phyloP scores from a whole-genome alignment of 805 yeast genomes.

The Barnettozyma sp. region DNA sequence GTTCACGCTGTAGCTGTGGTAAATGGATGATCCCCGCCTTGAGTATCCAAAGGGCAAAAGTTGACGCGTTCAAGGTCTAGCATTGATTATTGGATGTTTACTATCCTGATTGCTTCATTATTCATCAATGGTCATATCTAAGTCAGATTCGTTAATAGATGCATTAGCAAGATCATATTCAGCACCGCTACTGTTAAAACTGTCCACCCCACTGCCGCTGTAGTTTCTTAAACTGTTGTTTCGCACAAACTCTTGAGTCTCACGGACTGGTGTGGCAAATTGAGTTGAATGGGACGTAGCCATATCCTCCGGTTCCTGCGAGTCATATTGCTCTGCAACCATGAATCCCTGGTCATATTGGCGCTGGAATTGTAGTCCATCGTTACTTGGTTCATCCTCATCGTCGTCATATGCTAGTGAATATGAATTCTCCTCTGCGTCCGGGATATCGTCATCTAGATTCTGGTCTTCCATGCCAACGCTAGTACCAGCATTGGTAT shows the following conservation, averaged over 20 bases:
- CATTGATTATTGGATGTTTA: too few species aligned
- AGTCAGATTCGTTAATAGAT: constrained; percentile 30
- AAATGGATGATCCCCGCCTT: constrained; percentile 93
- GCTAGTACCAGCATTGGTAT: too few species aligned
- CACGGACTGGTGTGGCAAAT: constrained; percentile 18
- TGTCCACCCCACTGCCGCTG: constrained; percentile 7
- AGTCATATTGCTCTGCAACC: constrained; percentile 23
- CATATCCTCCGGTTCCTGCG: constrained; percentile 10
- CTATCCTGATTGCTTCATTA: too few species aligned
- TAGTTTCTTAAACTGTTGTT: constrained; percentile 7
- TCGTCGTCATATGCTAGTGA: constrained; percentile 28
- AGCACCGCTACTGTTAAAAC: constrained; percentile 6
- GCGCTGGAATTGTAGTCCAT: constrained; percentile 17
- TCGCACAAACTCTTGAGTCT: constrained; percentile 1
- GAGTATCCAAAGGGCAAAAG: constrained; percentile 72
- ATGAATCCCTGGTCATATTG: constrained; percentile 24
- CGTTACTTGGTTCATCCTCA: constrained; percentile 22
- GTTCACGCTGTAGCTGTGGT: constrained; percentile 91
- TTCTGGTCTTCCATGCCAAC: constrained; percentile 16
- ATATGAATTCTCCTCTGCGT: constrained; percentile 33
- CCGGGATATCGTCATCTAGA: constrained; percentile 41
- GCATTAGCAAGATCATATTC: constrained; percentile 21
- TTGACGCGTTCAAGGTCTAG: constrained; percentile 44
- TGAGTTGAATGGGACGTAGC: constrained; percentile 6
- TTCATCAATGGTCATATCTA: constrained; percentile 41